Base-by-base conservation (phyloP, 306 rosid genomes). In the Sindora glabra region DNA sequence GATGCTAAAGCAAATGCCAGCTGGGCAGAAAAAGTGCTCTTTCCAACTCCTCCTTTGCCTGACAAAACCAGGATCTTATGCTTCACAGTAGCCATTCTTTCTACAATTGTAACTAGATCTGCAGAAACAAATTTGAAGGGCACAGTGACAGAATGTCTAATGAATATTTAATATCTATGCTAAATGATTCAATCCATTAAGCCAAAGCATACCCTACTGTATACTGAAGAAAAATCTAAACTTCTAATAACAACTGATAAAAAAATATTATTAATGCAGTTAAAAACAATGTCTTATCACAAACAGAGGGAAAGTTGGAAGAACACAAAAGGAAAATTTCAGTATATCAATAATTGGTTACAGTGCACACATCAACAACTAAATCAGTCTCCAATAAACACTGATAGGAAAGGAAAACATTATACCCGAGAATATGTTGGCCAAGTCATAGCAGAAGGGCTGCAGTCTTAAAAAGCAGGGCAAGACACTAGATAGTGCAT, bases 41-140 rank as follows among this genome's bases (percentile, higher is more conserved):
- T 88, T 37, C 98, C 96, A 54, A 92, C 98, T 51, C 98, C 96
- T 56, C 98, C 98, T 34, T 92, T 92, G 52, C 98, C 96, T 0
- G 98, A 92, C 48, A 92, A 67, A 62, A 92, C 81, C 47, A 92
- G 68, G 67, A 88, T 92, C 79, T 88, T 92, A 74, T 88, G 96
- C 81, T 88, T 92, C 34, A 88, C 96, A n/a, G 88, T 79, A 9
- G 95, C 89, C 98, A 92, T 83, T 65, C 96, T 73, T 70, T 88
- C 98, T 10, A 85, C 90, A 67, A 92, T 86, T 23, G 86, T 74
- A 74, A 83, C 85, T 63, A 88, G 67, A 64, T 85, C 96, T 92
- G 88, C 55, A 71, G 9, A 73, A 61, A 73, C 56, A 74, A 23
- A 55, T 11, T 38, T 2, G 36, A 34, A 30, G 55, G 48, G 36